Evolutionary conservation across 768 basidiomycete species (phyloP), one percentile per base, ranked within the genome.

Genomic region (Tremella yokohamensis): DNA sequence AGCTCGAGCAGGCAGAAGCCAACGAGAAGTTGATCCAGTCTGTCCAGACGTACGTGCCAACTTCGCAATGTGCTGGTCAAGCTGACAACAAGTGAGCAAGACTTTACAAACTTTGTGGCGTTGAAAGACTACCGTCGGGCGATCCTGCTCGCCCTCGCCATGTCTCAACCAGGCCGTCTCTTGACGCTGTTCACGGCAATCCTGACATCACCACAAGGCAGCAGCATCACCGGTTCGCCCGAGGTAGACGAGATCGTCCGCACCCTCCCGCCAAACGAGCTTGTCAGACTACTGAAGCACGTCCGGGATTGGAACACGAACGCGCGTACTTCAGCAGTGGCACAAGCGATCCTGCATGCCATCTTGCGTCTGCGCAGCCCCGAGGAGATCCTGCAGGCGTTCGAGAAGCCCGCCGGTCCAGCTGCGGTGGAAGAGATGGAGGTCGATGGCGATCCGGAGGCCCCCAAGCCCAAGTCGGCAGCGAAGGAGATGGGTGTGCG

Each of bases 221-320:
- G 12, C 20, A 12, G 37, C 16, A 13, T 19, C 18, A 89, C 89
- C 0, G 90, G 91, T 12, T 82, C 83, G 55, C 58, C 76, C 0
- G 82, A 86, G 18, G 85, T 98, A 15, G 93, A 97, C 76, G 81
- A 85, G 63, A 88, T 96, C 45, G 80, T 99, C 63, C 82, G 83
- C 54, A 84, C 84, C 0, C 82, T 99, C 12, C 77, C 82, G 0
- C 80, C 83, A 3, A 74, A 84, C 13, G 92, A 97, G 64, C 83
- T 98, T 24, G 86, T 85, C 6, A 85, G 85, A 56, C 81, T 99
- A 37, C 79, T 97, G 53, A 83, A 83, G 16, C 92, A 89, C 76
- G 82, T 90, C 44, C 82, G 89, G 47, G 85, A 87, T 64, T 99
- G 96, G 96, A 99, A 98, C 76, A 85, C 92, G n/a, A 87, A 85